These are phyloP conservation scores for Gremmenia infestans DNA, from an alignment of 2,329 filamentous ascomycete species.

Conservation along the genomic window DNA sequence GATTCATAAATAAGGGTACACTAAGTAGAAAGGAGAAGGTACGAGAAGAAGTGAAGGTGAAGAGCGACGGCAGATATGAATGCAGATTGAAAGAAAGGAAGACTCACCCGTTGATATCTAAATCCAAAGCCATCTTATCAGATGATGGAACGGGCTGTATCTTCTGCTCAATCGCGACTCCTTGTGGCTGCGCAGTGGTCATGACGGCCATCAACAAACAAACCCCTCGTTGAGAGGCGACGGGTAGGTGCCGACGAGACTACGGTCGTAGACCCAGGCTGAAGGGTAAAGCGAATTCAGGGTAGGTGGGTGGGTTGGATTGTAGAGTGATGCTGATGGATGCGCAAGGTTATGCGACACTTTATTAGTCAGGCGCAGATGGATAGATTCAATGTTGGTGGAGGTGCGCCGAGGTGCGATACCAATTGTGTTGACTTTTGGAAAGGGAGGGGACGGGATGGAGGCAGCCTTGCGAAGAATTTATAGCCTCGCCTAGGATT, in stretches of 20 bases:
- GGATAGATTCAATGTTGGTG: neutral
- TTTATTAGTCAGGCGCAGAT: slow-evolving; percentile 1
- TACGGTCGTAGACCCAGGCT: no score
- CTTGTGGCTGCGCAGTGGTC: slow-evolving; percentile 40
- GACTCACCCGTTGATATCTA: slow-evolving; percentile 56
- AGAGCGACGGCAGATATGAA: slow-evolving; percentile 1
- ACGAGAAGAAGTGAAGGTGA: slow-evolving; percentile 11
- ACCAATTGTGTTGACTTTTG: neutral
- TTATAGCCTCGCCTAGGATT: slow-evolving; percentile 10
- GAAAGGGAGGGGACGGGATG: neutral
- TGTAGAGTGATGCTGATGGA: neutral
- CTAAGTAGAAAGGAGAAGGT: slow-evolving; percentile 25
- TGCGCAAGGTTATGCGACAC: slow-evolving; percentile 14
- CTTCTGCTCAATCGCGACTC: slow-evolving; percentile 44
- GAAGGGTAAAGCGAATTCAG: no score
- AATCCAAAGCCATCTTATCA: slow-evolving; percentile 48
- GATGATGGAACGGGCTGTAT: slow-evolving; percentile 40
- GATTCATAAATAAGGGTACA: slow-evolving; percentile 31
- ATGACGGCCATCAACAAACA: slow-evolving; percentile 47
- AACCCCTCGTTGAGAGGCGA: slow-evolving; percentile 20
- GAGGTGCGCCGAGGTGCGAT: neutral
- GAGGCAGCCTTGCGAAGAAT: slow-evolving; percentile 14
- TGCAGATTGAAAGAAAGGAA: slow-evolving; percentile 27
- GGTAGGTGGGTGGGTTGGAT: neutral
- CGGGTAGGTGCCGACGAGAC: neutral